These are phyloP conservation scores for Papiliotrema nemorosa DNA, from an alignment of 1,284 basidiomycete species.

Conservation along the genomic window DNA sequence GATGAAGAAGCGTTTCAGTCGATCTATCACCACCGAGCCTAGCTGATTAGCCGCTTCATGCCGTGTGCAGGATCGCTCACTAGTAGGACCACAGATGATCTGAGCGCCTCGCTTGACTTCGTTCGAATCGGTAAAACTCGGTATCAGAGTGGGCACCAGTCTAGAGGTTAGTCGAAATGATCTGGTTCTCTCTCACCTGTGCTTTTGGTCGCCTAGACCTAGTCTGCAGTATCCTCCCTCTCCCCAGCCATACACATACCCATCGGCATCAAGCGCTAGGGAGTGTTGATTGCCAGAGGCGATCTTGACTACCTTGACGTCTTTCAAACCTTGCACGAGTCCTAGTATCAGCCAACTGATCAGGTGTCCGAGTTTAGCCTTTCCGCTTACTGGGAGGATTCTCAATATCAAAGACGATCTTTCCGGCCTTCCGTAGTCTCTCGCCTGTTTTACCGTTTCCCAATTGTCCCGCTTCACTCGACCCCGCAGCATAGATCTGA, in stretches of 20 bases:
- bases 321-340: slow-evolving; percentile 52
- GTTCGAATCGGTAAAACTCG: slow-evolving; percentile 74
- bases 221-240: slow-evolving; percentile 50
- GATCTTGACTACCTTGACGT: slow-evolving; percentile 70
- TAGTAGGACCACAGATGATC: slow-evolving; percentile 77
- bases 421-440: slow-evolving; percentile 76
- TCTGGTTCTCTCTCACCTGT: slow-evolving; percentile 50
- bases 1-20: slow-evolving; percentile 64
- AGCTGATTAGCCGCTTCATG: slow-evolving; percentile 9
- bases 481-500: slow-evolving; percentile 85
- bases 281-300: slow-evolving; percentile 83
- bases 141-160: slow-evolving; percentile 69
- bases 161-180: slow-evolving; percentile 12
- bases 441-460: slow-evolving; percentile 89
- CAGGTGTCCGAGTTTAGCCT: not conserved
- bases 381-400: slow-evolving; percentile 61
- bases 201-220: slow-evolving; percentile 71
- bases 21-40: slow-evolving; percentile 74
- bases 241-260: slow-evolving; percentile 76
- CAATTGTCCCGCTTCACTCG: slow-evolving; percentile 86
- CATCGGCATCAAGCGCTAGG: slow-evolving; percentile 72
- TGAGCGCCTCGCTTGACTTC: slow-evolving; percentile 60
- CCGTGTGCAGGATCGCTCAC: slow-evolving; percentile 29
- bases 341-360: slow-evolving; percentile 50
- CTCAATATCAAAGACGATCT: slow-evolving; percentile 76